Evolutionary conservation across 495 filamentous ascomycete genomes (phyloP), one percentile per base, ranked within the genome.

Genomic region (Penicillium odoratum): DNA sequence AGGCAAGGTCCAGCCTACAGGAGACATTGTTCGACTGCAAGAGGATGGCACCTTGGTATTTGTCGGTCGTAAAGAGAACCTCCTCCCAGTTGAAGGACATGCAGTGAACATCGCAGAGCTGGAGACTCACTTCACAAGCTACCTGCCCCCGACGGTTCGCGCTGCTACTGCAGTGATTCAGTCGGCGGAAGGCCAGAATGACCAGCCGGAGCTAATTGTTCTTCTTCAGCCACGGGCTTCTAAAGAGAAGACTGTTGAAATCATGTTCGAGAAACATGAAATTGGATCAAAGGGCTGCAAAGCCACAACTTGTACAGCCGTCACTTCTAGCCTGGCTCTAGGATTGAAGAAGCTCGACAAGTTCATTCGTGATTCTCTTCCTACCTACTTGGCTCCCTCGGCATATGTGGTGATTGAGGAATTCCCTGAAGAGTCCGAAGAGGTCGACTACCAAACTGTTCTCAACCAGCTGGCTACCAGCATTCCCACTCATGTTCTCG

Each of bases 311-410:
- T 53, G 57, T 2, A 25, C 59, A n/a, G 44, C 43, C 0, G 62
- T 51, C 1, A 34, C 73, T 0, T 47, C 59, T 3, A 61, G 40
- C 29, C 65, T 74, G 25, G 65, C 63, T 25, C 48, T 63, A 1
- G 62, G 66, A 7, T 36, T 77, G 26, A 72, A 65, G 52, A 67
- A 65, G 28, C 61, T 77, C 4, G 62, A 74, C 60, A 77, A 74
- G 33, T 74, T 69, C 31, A 62, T 70, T 25, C 59, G 55, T 4
- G 73, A 76, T 59, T 69, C 65, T 25, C 57, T 76, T 3, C 73
- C 74, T 10, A 68, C 73, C 0, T 74, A 78, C 53, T 76, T 80
- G 76, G 54, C 68, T 4, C 77, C 77, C 0, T 70, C 67, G 28
- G 58, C 62, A 0, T 78, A 76, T 45, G 48, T 80, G 18, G 60